phyloP scores from a whole-genome alignment of 768 basidiomycete genomes.

The Tremella mesenterica region DNA sequence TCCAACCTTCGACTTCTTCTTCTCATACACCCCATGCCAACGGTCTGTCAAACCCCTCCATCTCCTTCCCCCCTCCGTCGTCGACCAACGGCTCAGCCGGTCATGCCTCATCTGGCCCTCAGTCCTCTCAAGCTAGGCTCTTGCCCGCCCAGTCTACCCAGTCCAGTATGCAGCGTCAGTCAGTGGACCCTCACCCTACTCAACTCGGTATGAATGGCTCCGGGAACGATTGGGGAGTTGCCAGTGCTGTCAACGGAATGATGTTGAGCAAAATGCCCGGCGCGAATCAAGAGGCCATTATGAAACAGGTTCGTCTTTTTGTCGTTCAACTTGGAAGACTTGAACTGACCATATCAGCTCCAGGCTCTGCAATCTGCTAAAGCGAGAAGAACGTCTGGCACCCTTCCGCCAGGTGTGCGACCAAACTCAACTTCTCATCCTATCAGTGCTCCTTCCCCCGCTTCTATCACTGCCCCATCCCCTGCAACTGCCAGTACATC shows the following conservation, averaged over 20 bases:
- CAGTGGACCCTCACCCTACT: no score
- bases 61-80: no score
- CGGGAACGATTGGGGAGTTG: not conserved
- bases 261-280: slow-evolving; percentile 7
- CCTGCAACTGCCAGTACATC: not conserved
- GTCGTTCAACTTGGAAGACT: not conserved
- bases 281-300: slow-evolving; percentile 18
- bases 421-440: no score
- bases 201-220: not conserved
- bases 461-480: not conserved
- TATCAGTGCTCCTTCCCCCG: not conserved
- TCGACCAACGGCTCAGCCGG: no score
- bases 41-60: no score
- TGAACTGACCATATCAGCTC: not conserved
- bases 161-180: no score
- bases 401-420: no score
- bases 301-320: slow-evolving; percentile 22
- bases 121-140: no score
- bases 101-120: no score
- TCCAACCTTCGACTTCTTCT: no score
- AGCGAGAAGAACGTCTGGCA: not conserved
- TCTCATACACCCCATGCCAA: no score
- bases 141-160: no score
- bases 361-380: not conserved
- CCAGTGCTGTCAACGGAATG: not conserved